Percentiles rank a stretch among this genome's conserved stretches.
phyloP scores from a whole-genome alignment of 2,329 filamentous ascomycete species.

The Thermothelomyces thermophilus region DNA sequence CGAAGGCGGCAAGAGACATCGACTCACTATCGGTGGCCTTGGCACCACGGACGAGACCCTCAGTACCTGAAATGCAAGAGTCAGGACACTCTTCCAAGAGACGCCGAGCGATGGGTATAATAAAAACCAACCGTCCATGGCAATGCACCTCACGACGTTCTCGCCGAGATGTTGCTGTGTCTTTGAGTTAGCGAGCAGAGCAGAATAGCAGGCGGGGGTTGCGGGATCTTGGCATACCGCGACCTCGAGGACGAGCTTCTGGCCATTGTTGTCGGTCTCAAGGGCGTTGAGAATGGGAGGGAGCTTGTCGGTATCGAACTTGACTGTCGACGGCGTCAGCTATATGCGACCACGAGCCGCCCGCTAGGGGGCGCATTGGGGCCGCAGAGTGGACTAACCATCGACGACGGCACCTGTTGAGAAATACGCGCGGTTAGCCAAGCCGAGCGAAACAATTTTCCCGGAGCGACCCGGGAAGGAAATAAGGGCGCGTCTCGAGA shows the following conservation, averaged over 20 bases:
- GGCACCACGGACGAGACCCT: slow-evolving; percentile 95
- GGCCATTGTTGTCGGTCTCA: slow-evolving; percentile 80
- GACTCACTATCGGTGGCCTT: slow-evolving; percentile 63
- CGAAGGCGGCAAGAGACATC: background rate
- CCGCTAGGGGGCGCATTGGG: slow-evolving; percentile 10
- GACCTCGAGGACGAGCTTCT: slow-evolving; percentile 95
- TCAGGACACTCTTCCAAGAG: slow-evolving; percentile 6
- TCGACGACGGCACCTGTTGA: slow-evolving; percentile 97
- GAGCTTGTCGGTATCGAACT: slow-evolving; percentile 91
- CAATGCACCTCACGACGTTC: slow-evolving; percentile 99
- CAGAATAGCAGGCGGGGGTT: slow-evolving; percentile 6
- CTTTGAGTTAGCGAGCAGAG: slow-evolving; percentile 31
- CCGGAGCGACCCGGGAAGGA: slow-evolving; percentile 25
- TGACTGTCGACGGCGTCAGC: slow-evolving; percentile 56
- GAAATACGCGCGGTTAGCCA: slow-evolving; percentile 52
- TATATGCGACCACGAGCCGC: slow-evolving; percentile 7
- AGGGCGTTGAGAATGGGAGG: slow-evolving; percentile 97
- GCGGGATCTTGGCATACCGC: slow-evolving; percentile 54
- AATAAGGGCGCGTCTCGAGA: background rate
- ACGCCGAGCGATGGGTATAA: too few relatives aligned
- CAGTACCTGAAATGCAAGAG: slow-evolving; percentile 64
- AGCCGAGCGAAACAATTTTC: slow-evolving; percentile 30
- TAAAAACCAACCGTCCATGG: slow-evolving; percentile 77
- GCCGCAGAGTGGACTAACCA: slow-evolving; percentile 54
- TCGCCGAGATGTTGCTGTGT: slow-evolving; percentile 96